These are phyloP conservation scores for Canavalia ensiformis DNA, from an alignment of 306 rosid genomes.

Conservation along the genomic window DNA sequence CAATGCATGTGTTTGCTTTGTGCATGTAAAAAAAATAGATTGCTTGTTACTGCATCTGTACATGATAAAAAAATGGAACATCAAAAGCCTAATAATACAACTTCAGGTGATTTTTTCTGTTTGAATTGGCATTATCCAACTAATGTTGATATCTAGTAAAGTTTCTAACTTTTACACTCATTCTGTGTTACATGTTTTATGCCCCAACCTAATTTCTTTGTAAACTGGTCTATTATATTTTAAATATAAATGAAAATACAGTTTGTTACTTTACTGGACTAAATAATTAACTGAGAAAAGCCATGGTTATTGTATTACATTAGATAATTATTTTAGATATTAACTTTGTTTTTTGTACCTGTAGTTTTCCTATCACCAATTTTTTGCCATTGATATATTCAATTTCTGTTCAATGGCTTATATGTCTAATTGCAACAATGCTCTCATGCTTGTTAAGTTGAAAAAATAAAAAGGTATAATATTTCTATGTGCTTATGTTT, in stretches of 20 bases:
- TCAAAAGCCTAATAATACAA: not conserved
- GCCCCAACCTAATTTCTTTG: not conserved
- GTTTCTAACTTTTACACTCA: not conserved
- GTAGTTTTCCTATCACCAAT: too few relatives aligned
- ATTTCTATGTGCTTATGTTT: slow-evolving; percentile 31
- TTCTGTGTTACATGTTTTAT: not conserved
- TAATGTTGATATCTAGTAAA: not conserved
- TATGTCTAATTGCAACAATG: too few relatives aligned
- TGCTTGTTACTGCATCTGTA: not conserved
- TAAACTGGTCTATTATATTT: not conserved
- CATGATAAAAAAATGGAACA: not conserved
- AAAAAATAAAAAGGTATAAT: not conserved
- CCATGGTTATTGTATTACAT: too few relatives aligned
- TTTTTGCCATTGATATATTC: not conserved
- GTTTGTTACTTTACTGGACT: not conserved
- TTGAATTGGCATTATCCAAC: not conserved
- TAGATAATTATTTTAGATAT: too few relatives aligned
- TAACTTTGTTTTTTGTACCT: too few relatives aligned
- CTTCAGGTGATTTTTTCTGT: slow-evolving; percentile 2
- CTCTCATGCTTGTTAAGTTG: not conserved
- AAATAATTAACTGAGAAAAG: not conserved
- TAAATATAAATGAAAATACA: not conserved
- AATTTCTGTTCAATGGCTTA: too few relatives aligned
- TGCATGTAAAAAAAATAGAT: not conserved
- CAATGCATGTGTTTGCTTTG: not conserved